Evolutionary conservation across 768 basidiomycete genomes (phyloP).

Genomic region (Mycena vulgaris): DNA sequence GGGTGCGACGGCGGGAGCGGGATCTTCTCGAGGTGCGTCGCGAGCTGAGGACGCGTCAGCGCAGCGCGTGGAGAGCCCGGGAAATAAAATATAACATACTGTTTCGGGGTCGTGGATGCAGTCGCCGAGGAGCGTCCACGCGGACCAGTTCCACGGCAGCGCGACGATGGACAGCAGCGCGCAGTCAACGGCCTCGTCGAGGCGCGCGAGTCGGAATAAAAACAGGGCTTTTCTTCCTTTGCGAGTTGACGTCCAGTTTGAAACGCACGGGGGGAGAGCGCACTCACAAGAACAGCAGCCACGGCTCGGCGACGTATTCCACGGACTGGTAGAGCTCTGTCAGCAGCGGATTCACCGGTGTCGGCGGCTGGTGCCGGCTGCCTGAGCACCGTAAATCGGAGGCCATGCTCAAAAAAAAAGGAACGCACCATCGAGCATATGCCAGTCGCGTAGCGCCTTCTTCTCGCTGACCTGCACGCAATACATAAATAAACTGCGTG

Average conservation of each 20-base stretch:
- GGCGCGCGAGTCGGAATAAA: conserved; percentile 69
- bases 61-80: not conserved
- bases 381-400: conserved; percentile 50
- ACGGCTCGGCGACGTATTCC: conserved; percentile 66
- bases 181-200: conserved; percentile 75
- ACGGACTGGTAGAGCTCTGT: conserved; percentile 64
- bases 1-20: conserved; percentile 66
- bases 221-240: conserved; percentile 73
- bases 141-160: conserved; percentile 84
- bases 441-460: conserved; percentile 74
- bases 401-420: not conserved
- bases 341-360: conserved; percentile 64
- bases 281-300: conserved; percentile 77
- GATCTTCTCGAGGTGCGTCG: conserved; percentile 59
- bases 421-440: conserved; percentile 66
- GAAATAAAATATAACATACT: conserved; percentile 50
- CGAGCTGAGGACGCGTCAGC: conserved; percentile 11
- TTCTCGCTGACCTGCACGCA: conserved; percentile 48
- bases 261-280: conserved; percentile 6
- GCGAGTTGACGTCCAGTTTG: not conserved
- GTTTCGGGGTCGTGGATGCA: conserved; percentile 73
- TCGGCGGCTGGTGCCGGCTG: conserved; percentile 63
- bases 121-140: conserved; percentile 72
- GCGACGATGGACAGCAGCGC: conserved; percentile 68
- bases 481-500: not conserved